These are phyloP conservation scores for Trichoderma breve DNA, from an alignment of 2,329 filamentous ascomycete species.

Conservation along the genomic window DNA sequence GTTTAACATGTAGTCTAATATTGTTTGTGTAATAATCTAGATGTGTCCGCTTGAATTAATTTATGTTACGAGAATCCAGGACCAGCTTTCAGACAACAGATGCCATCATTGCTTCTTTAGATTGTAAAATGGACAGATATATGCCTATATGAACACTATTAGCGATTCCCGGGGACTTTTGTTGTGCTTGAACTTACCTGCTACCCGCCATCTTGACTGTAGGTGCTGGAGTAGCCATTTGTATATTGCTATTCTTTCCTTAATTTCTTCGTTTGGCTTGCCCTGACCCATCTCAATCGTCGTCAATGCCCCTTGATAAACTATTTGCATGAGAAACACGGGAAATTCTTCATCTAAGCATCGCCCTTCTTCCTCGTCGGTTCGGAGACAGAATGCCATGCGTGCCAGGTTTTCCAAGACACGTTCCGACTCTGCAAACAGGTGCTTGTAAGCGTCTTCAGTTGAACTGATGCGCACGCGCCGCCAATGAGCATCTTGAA, in stretches of 20 bases:
- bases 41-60: not conserved
- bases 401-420: not conserved
- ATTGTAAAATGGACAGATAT: not conserved
- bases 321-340: not conserved
- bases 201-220: not conserved
- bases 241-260: not conserved
- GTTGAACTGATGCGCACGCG: not conserved
- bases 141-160: not conserved
- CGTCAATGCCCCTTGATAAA: not conserved
- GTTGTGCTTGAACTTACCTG: not conserved
- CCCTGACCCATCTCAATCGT: not conserved
- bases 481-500: not conserved
- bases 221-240: not conserved
- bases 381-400: not conserved
- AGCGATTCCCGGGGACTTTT: not conserved
- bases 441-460: not conserved
- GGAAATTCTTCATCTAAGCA: not conserved
- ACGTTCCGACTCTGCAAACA: not conserved
- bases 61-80: not conserved
- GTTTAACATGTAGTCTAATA: not conserved
- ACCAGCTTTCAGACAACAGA: not conserved
- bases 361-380: not conserved
- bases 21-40: not conserved
- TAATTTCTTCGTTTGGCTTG: not conserved
- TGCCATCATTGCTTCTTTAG: not conserved